Evolutionary conservation across 2,329 filamentous ascomycete species (phyloP), one percentile per base, ranked within the genome.

Genomic region (Plectosphaerella sp.): DNA sequence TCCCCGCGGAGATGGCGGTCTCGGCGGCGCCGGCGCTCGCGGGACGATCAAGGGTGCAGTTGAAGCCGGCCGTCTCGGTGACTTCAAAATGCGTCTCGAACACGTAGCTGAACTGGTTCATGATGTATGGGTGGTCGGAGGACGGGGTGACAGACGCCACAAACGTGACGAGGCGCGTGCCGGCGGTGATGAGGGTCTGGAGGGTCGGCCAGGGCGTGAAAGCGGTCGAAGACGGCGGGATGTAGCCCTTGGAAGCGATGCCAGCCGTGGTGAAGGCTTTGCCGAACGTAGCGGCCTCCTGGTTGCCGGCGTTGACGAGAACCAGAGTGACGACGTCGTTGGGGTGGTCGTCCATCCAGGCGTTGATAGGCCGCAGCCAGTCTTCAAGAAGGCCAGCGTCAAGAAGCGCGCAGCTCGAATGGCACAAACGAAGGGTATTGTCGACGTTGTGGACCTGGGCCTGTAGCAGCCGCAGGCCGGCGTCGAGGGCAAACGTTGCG

Each of bases 301-400:
- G 78, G 47, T 77, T 70, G 66, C 87, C 84, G 4, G 82, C 81
- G 72, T 91, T 91, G 60, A 90, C 87, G 42, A 91, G 73, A 22
- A 92, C 68, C 14, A 92, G 64, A 5, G 88, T 92, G 20, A 92
- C 83, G 16, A 92, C 88, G 53, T 92, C 88, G 70, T 87, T 84
- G 4, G 83, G 76, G 67, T 92, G 84, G 15, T 64, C 65, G 62
- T 85, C 80, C 72, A 92, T 77, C 88, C 89, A 92, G 14, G 63
- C 66, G 62, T 82, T 84, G 65, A 92, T 82, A 16, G 76, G 70
- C 3, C 64, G 62, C 25, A 92, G 74, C 87, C 87, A 92, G 48
- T 71, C 68, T 52, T 78, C 71, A 24, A 92, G 70, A 2, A 77
- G 72, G 0, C 89, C 89, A 1, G 84, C 86, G 61, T 92, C 88